Evolutionary conservation across 352 stramenopile genomes (phyloP).

Genomic region (Pythium vanterpoolii): DNA sequence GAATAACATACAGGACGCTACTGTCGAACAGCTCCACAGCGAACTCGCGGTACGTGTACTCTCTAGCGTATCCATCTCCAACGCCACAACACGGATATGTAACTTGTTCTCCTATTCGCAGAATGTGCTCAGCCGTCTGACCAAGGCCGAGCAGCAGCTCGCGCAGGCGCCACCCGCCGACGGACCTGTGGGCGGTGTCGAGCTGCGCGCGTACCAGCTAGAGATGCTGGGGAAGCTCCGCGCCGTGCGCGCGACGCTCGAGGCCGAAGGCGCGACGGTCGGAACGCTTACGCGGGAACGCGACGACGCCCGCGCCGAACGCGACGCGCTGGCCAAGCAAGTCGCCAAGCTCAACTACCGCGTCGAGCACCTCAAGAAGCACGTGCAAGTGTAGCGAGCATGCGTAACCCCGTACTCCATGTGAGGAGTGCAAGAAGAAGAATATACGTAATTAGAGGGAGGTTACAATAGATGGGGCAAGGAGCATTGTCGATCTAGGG

Average conservation of each 20-base stretch:
- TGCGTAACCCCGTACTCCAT: not conserved
- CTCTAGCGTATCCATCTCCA: not conserved
- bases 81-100: not conserved
- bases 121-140: conserved; percentile 47
- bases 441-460: not conserved
- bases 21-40: conserved; percentile 17
- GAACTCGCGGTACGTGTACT: conserved; percentile 17
- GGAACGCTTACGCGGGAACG: conserved; percentile 62
- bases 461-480: not conserved
- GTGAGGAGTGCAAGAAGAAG: not conserved
- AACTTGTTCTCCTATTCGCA: conserved; percentile 15
- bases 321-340: conserved; percentile 62
- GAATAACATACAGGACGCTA: not conserved
- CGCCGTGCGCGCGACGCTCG: conserved; percentile 51
- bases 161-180: conserved; percentile 34
- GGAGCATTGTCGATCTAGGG: not conserved
- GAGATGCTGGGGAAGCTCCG: conserved; percentile 59
- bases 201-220: conserved; percentile 68
- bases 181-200: conserved; percentile 51
- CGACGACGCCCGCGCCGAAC: conserved; percentile 51
- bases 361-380: conserved; percentile 70
- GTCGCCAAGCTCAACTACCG: conserved; percentile 81
- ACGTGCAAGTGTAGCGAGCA: conserved; percentile 44
- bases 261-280: conserved; percentile 53
- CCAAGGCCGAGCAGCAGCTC: conserved; percentile 46